Conservation (phyloP, 2,329 filamentous ascomycete genomes). For the Davidsoniella eucalypti region DNA sequence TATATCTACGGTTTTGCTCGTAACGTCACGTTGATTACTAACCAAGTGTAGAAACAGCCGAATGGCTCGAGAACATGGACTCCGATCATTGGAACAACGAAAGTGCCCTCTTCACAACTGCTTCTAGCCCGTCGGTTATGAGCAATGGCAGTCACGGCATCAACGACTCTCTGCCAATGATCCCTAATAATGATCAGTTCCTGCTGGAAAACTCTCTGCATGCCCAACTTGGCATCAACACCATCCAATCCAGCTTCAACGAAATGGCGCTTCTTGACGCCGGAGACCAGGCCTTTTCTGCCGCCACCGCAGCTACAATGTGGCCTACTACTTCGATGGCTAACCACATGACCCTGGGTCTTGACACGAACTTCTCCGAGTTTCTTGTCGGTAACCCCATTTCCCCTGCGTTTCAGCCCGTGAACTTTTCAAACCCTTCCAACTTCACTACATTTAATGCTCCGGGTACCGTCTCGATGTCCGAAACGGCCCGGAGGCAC, state of each 20-base stretch:
- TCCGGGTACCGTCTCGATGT: not conserved
- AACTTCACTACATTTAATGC: not conserved
- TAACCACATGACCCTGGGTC: slow-evolving; percentile 5
- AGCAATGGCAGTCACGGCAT: slow-evolving; percentile 78
- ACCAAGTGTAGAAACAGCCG: slow-evolving; percentile 9
- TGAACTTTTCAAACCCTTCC: slow-evolving; percentile 7
- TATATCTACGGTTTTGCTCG: slow-evolving; percentile 46
- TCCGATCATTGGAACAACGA: slow-evolving; percentile 3
- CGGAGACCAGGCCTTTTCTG: slow-evolving; percentile 9
- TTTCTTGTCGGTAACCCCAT: slow-evolving; percentile 13
- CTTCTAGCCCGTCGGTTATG: slow-evolving; percentile 88
- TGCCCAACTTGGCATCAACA: slow-evolving; percentile 42
- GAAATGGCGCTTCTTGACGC: slow-evolving; percentile 37
- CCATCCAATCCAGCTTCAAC: slow-evolving; percentile 71
- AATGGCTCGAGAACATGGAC: slow-evolving; percentile 9
- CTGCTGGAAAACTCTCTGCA: slow-evolving; percentile 8
- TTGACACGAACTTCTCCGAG: slow-evolving; percentile 12
- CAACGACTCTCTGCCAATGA: slow-evolving; percentile 9
- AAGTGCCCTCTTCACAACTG: slow-evolving; percentile 40
- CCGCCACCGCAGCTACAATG: slow-evolving; percentile 31
- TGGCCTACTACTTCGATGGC: slow-evolving; percentile 56
- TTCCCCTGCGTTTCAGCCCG: slow-evolving; percentile 9
- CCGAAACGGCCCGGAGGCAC: slow-evolving; percentile 5
- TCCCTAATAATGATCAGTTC: slow-evolving; percentile 11
- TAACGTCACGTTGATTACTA: slow-evolving; percentile 2